A percentile compares a stretch with the other conserved stretches of the same genome.
These are phyloP conservation scores for Penicillium sp. DNA, from an alignment of 2,329 filamentous ascomycete genomes.

Conservation along the genomic window DNA sequence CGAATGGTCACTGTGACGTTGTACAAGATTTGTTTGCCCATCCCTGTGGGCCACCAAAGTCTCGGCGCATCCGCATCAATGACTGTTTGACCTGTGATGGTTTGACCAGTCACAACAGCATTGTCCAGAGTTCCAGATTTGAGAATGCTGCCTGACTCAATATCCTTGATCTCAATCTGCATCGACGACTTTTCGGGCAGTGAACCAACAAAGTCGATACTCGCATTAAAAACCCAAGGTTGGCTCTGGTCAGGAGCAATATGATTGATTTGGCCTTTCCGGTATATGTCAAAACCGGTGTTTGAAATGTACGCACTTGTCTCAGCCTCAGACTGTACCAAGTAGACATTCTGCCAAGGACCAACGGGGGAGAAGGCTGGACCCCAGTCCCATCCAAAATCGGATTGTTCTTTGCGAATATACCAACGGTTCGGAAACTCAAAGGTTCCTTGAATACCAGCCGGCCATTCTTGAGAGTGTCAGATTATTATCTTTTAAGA, in stretches of 20 bases:
- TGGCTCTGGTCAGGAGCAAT: slow-evolving; percentile 58
- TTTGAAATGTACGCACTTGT: slow-evolving; percentile 53
- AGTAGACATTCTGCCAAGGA: slow-evolving; percentile 61
- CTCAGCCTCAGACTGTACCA: slow-evolving; percentile 52
- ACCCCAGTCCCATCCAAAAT: slow-evolving; percentile 68
- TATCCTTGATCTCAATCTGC: slow-evolving; percentile 50
- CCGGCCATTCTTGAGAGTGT: slow-evolving; percentile 48
- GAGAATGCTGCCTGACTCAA: slow-evolving; percentile 40
- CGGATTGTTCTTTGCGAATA: slow-evolving; percentile 62
- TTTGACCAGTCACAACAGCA: slow-evolving; percentile 42
- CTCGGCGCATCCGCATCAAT: slow-evolving; percentile 50
- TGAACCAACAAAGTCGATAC: slow-evolving; percentile 57
- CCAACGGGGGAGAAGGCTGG: slow-evolving; percentile 64
- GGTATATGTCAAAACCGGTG: slow-evolving; percentile 60
- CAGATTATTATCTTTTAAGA: background rate
- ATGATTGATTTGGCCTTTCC: slow-evolving; percentile 60
- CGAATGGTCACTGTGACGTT: slow-evolving; percentile 54
- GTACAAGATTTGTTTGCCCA: slow-evolving; percentile 61
- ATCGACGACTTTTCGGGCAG: slow-evolving; percentile 48
- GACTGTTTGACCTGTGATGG: slow-evolving; percentile 52
- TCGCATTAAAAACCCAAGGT: slow-evolving; percentile 63
- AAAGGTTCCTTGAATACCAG: slow-evolving; percentile 49
- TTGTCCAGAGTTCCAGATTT: slow-evolving; percentile 42
- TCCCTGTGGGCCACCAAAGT: slow-evolving; percentile 62
- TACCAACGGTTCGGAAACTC: slow-evolving; percentile 58